These are phyloP conservation scores for Termitomyces titanicus DNA, from an alignment of 768 basidiomycete genomes.

Conservation along the genomic window DNA sequence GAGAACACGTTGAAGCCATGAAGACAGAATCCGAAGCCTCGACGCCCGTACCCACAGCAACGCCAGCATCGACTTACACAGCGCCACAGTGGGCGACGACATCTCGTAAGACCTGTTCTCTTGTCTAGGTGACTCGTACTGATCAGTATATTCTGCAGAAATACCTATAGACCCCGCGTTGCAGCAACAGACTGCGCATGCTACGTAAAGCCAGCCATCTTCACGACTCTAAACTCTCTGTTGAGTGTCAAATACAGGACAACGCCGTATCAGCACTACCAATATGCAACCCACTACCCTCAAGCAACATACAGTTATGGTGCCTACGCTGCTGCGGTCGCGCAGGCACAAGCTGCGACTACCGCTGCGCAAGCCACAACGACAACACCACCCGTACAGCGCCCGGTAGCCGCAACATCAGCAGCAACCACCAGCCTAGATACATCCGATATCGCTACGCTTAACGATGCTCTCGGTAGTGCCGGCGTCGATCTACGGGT, in stretches of 20 bases:
- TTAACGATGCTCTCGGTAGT: conserved; percentile 83
- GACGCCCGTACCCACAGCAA: conserved; percentile 22
- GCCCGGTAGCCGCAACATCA: conserved; percentile 14
- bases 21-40: conserved; percentile 37
- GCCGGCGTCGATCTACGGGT: conserved; percentile 86
- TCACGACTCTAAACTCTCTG: conserved; percentile 13
- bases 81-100: conserved; percentile 28
- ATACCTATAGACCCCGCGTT: conserved; percentile 69
- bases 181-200: conserved; percentile 51
- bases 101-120: conserved; percentile 19
- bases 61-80: conserved; percentile 24
- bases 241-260: conserved; percentile 30
- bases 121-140: background rate
- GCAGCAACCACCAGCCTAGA: conserved; percentile 40
- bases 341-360: conserved; percentile 20
- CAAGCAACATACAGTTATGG: conserved; percentile 46
- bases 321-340: conserved; percentile 31
- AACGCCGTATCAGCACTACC: conserved; percentile 48
- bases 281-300: conserved; percentile 41
- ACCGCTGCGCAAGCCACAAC: conserved; percentile 20
- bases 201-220: conserved; percentile 33
- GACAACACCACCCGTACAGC: conserved; percentile 19
- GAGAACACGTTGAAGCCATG: conserved; percentile 17
- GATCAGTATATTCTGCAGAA: conserved; percentile 29
- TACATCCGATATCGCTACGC: conserved; percentile 68